These are phyloP conservation scores for Tylopilus balloui DNA, from an alignment of 768 basidiomycete species.

Conservation along the genomic window DNA sequence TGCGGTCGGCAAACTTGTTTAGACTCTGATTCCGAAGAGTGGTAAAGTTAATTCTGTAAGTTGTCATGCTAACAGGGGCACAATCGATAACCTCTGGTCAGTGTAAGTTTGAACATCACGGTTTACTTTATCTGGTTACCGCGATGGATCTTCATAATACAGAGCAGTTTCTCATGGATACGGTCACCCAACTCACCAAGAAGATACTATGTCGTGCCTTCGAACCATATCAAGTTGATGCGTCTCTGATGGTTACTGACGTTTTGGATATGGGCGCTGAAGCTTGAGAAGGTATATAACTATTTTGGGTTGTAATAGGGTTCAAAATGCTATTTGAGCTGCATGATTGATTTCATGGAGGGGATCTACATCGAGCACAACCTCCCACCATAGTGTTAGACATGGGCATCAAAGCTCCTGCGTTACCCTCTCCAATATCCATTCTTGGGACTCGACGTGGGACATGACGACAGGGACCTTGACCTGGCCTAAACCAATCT, in stretches of 20 bases:
- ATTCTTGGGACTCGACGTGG: not conserved
- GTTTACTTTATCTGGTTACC: not conserved
- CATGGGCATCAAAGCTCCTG: constrained; percentile 4
- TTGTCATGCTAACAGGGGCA: not conserved
- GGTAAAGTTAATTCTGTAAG: not conserved
- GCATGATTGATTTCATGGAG: not conserved
- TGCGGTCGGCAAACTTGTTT: not conserved
- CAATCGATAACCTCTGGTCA: not conserved
- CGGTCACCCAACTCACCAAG: too few species aligned
- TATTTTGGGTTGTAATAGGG: not conserved
- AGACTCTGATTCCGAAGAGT: not conserved
- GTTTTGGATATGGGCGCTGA: not conserved
- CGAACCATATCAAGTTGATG: not conserved
- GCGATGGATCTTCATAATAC: not conserved
- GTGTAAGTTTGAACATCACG: not conserved
- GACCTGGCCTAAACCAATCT: constrained; percentile 9
- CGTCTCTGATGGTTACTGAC: not conserved
- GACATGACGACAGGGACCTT: constrained; percentile 14
- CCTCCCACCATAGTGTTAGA: not conserved
- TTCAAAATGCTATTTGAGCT: not conserved
- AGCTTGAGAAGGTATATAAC: not conserved
- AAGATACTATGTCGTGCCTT: too few species aligned
- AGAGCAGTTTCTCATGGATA: not conserved
- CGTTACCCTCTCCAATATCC: constrained; percentile 7
- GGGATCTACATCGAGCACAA: not conserved